Conservation (phyloP, 768 basidiomycete genomes). For the Wakefieldia striispora region DNA sequence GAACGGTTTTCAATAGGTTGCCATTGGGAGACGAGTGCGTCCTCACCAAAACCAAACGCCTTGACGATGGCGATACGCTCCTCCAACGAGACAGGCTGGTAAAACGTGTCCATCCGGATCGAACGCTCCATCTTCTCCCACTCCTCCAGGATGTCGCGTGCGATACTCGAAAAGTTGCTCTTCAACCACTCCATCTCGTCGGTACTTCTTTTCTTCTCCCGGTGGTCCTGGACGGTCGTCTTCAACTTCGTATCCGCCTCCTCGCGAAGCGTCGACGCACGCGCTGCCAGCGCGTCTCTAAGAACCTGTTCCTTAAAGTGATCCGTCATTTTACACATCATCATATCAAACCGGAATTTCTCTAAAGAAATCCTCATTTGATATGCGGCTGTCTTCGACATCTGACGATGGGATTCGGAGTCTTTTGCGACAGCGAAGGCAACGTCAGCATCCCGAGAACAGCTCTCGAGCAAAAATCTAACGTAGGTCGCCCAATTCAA, state of each 20-base stretch:
- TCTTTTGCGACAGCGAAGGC: constrained; percentile 46
- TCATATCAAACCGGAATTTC: constrained; percentile 47
- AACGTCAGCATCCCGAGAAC: constrained; percentile 43
- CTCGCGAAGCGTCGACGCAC: constrained; percentile 14
- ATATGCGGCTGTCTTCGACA: constrained; percentile 43
- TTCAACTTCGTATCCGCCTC: constrained; percentile 5
- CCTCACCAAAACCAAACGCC: constrained; percentile 48
- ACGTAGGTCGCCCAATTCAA: constrained; percentile 47
- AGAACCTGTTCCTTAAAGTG: constrained; percentile 14
- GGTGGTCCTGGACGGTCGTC: constrained; percentile 5
- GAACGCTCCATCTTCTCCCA: constrained; percentile 43
- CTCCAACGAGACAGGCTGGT: constrained; percentile 50
- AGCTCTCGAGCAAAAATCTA: constrained; percentile 45
- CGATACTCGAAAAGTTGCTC: constrained; percentile 39
- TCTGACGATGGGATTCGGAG: constrained; percentile 53
- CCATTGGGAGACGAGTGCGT: neutral
- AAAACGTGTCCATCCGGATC: constrained; percentile 44
- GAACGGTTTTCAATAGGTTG: neutral
- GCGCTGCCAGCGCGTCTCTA: constrained; percentile 20
- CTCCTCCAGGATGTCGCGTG: constrained; percentile 41
- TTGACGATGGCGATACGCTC: constrained; percentile 52
- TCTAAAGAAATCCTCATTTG: constrained; percentile 48
- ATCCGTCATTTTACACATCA: constrained; percentile 27
- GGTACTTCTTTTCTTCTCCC: constrained; percentile 22
- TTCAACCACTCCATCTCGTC: constrained; percentile 40